Base-by-base conservation (phyloP, 371 early-diverging fungal genomes). In the Blakeslea trispora region DNA sequence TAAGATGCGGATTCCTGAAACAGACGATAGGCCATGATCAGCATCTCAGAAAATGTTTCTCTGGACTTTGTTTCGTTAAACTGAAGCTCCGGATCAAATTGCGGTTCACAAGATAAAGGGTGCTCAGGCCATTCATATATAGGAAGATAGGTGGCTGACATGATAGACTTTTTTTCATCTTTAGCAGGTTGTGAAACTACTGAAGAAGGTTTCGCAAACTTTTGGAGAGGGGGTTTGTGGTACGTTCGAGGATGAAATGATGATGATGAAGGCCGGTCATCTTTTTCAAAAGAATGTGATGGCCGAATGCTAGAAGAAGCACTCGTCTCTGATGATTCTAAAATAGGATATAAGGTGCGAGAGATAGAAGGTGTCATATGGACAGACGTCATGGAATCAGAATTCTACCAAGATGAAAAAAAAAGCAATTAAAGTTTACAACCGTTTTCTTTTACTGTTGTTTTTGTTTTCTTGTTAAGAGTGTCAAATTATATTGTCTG, bases 31-130 rank as follows among this genome's bases (percentile, higher is more conserved):
- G 68, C 70, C 5, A 64, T 59, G 34, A 47, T 35, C 8, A 73
- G 31, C 59, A 69, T 45, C 10, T 60, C 46, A 14, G 59, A 53
- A 51, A 72, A 68, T 15, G 56, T 63, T 0, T 35, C 48, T 47
- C 46, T 63, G 24, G 64, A 69, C 32, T 53, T 48, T 15, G 37
- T 35, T 55, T 72, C 72, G 40, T 66, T 60, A 17, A 40, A 44
- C 32, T 53, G 28, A 1, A 57, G 45, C 5, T 15, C 9, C 23
- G 52, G 28, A 28, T 49, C 45, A 18, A 63, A 63, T 10, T 53
- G 44, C 5, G 63, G 63, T 13, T 63, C 63, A 11, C 28, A n/a
- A 17, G 50, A 21, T 3, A 40, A 5, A 11, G 1, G 11, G 17
- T 42, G 19, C 5, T 45, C 11, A 3, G 55, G 42, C 24, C 44